phyloP scores from a whole-genome alignment of 805 yeast species.

The Yamadazyma akitaensis region DNA sequence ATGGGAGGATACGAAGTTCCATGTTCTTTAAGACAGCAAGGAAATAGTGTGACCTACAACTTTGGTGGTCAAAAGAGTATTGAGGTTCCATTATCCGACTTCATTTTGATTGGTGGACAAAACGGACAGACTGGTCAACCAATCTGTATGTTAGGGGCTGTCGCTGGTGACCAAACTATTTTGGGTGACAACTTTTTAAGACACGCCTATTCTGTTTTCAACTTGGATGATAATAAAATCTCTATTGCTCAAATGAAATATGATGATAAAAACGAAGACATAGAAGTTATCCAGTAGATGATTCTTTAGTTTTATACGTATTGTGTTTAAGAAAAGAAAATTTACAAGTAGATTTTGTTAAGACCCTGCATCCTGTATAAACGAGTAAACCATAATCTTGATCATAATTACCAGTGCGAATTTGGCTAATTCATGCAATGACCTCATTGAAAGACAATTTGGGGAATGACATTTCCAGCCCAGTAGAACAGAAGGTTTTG shows the following conservation, averaged over 20 bases:
- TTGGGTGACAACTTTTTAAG: conserved; percentile 68
- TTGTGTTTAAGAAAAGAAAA: background rate
- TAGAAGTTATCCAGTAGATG: conserved; percentile 13
- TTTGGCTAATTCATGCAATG: background rate
- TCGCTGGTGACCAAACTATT: conserved; percentile 9
- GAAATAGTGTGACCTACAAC: conserved; percentile 10
- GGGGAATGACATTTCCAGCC: conserved; percentile 10
- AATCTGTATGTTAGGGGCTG: conserved; percentile 14
- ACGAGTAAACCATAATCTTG: background rate
- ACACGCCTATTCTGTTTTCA: conserved; percentile 61
- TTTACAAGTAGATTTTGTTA: no score
- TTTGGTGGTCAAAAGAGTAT: conserved; percentile 12
- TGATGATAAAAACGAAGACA: conserved; percentile 15
- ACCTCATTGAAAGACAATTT: conserved; percentile 5
- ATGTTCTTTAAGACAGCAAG: conserved; percentile 13
- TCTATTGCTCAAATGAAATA: conserved; percentile 45
- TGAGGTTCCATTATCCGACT: conserved; percentile 16
- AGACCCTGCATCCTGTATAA: no score
- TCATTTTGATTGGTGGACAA: conserved; percentile 14
- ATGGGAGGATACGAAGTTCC: conserved; percentile 14
- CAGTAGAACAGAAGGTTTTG: background rate
- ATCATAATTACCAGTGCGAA: background rate
- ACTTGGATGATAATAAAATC: conserved; percentile 53
- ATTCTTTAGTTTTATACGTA: background rate
- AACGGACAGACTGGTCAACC: conserved; percentile 10